Evolutionary conservation across 805 yeast genomes (phyloP), one percentile per base, ranked within the genome.

Genomic region (Lipomyces lipofer): DNA sequence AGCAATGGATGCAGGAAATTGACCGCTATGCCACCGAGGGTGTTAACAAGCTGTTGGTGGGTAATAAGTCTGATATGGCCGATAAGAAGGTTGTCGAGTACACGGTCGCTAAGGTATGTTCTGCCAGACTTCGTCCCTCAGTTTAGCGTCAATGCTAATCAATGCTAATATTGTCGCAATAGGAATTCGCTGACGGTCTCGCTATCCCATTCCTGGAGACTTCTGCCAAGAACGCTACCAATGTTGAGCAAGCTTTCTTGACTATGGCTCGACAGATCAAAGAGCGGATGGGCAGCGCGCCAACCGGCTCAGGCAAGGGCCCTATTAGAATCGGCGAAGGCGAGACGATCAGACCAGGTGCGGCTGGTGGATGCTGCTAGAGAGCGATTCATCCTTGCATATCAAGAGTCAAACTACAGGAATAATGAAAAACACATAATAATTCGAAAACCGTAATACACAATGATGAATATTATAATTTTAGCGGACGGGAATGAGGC

Each of bases 221-320:
- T 9, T 86, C 95, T 35, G 99, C 99, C 25, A 82, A 90, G 71
- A 87, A 87, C 67, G 86, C 97, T 32, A 89, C 97, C 54, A 94
- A 94, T 70, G 99, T 94, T 65, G 99, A 94, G 73, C 97, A 94
- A 73, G 98, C 98, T 10, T 94, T 94, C 76, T 84, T 88, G 78
- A 90, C 97, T 63, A 94, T 94, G 99, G 96, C 98, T 9, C 86
- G 96, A 73, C 97, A 94, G 73, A 94, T 94, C 71, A 94, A 94
- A 78, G 94, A 95, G 62, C 90, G 90, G 69, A 89, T 94, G 88
- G 76, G 76, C 38, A 64, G 67, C 43, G 85, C 92, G 39, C 84
- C 77, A 63, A 80, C 67, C 42, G 65, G 63, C 15, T 65, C 69
- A 47, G 72, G 69, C 45, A 75, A 75, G 69, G 73, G 76, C 49